Percentiles rank a stretch among this genome's conserved stretches.
phyloP scores from a whole-genome alignment of 352 stramenopile genomes.

The Phytophthora pinifolia region DNA sequence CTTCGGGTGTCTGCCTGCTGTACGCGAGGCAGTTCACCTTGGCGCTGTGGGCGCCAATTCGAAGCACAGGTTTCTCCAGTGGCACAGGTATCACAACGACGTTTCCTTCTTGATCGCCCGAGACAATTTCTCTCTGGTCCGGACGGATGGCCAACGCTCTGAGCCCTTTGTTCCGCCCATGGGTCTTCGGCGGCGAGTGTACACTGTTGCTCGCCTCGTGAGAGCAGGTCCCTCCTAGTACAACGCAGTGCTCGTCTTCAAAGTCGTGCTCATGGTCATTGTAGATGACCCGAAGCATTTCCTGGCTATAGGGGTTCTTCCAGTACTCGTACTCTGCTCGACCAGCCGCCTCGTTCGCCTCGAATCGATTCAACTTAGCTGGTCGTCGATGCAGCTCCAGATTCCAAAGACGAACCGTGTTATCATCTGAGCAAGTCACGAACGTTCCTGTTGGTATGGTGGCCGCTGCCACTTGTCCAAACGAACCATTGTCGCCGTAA shows the following conservation, averaged over 20 bases:
- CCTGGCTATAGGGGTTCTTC: conserved; percentile 71
- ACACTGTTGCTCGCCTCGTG: conserved; percentile 41
- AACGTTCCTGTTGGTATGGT: conserved; percentile 64
- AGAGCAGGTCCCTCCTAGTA: conserved; percentile 64
- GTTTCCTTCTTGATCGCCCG: conserved; percentile 72
- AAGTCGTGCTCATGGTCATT: conserved; percentile 50
- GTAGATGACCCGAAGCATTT: conserved; percentile 75
- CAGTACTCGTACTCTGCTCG: conserved; percentile 33
- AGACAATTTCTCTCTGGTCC: conserved; percentile 59
- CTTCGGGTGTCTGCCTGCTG: conserved; percentile 22
- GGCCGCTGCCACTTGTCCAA: conserved; percentile 11
- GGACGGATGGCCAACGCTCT: conserved; percentile 50
- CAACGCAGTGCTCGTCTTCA: conserved; percentile 33
- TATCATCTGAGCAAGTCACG: conserved; percentile 85
- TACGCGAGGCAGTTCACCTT: conserved; percentile 78
- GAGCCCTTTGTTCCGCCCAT: conserved; percentile 44
- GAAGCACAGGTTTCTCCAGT: conserved; percentile 26
- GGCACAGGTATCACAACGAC: conserved; percentile 57
- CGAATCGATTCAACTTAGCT: conserved; percentile 32
- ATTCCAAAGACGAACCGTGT: conserved; percentile 88
- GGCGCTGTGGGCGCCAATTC: conserved; percentile 60
- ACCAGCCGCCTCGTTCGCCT: conserved; percentile 4
- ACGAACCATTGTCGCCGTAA: conserved; percentile 32
- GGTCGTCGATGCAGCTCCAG: conserved; percentile 65
- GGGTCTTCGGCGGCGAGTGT: conserved; percentile 39